Evolutionary conservation across 108 stramenopile genomes (phyloP), one percentile per base, ranked within the genome.

Genomic region (Phaeodactylum tricornutum): DNA sequence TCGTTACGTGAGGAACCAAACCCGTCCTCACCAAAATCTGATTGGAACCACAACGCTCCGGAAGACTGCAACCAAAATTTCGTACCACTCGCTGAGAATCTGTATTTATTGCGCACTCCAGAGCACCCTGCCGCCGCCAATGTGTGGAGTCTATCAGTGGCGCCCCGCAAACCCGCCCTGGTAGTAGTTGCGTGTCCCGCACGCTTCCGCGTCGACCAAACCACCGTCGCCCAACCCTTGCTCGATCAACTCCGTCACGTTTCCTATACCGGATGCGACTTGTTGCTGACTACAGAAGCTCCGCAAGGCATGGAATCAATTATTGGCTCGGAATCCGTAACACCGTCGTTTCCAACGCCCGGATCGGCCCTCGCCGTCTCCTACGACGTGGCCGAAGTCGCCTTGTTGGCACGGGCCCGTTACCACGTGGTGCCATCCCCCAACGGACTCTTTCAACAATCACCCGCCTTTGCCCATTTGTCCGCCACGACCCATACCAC

Each of bases 271-370:
- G 77, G 79, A 33, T 89, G 87, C 40, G 87, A 89, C 55, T 60
- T 89, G 14, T 51, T 89, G 9, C 57, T 89, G 41, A 69, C 78
- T 9, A 42, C 61, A 0, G 83, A 89, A 47, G 82, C 78, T 80
- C 82, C 82, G 22, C 87, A 89, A 62, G 87, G 87, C 20, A 84
- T 88, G 66, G 77, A 76, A 50, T 58, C 73, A n/a, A 29, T 58
- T 14, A 25, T 68, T n/a, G 43, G 61, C 50, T 34, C 47, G 4
- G 42, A 61, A 43, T 1, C 16, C 12, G 35, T 5, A 40, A 61
- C 47, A 1, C 26, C 26, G 30, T 21, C 22, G 25, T n/a, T n/a
- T n/a, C n/a, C n/a, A n/a, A 29, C 29, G 31, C 22, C 9, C 27
- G 22, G 17, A 50, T 11, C 29, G n/a, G 14, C 43, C 43, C 3